Conservation (phyloP, 2,329 filamentous ascomycete species). For the Parasarocladium wereldwijsianum region DNA sequence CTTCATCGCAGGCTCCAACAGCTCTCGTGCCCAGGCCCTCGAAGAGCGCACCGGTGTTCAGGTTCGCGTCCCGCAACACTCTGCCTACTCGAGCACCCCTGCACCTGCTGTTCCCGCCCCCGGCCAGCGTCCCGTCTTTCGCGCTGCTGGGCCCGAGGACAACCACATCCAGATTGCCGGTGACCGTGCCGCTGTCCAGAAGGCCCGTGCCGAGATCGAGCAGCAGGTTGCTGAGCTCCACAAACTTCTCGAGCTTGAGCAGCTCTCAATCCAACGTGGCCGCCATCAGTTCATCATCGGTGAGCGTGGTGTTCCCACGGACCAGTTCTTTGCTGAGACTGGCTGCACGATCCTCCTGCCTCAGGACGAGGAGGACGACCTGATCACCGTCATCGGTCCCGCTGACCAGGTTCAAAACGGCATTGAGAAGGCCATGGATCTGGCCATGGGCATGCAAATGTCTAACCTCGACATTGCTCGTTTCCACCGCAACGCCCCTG, state of each 20-base stretch:
- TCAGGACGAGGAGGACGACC: slow-evolving; percentile 62
- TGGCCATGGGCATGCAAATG: slow-evolving; percentile 77
- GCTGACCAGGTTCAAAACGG: slow-evolving; percentile 58
- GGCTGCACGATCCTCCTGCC: slow-evolving; percentile 82
- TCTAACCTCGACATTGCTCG: slow-evolving; percentile 69
- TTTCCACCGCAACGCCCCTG: slow-evolving; percentile 60
- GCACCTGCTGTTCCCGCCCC: slow-evolving; percentile 46
- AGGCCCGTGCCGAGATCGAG: slow-evolving; percentile 69
- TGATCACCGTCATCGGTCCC: slow-evolving; percentile 73
- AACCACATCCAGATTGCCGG: slow-evolving; percentile 76
- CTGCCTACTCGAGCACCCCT: slow-evolving; percentile 57
- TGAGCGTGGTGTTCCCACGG: slow-evolving; percentile 60
- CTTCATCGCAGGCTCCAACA: slow-evolving; percentile 75
- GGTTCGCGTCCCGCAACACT: slow-evolving; percentile 70
- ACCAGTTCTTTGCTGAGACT: slow-evolving; percentile 81
- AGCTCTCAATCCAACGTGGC: slow-evolving; percentile 69
- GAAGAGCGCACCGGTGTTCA: slow-evolving; percentile 68
- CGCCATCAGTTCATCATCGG: slow-evolving; percentile 93
- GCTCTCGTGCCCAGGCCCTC: slow-evolving; percentile 50
- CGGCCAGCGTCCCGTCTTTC: slow-evolving; percentile 55
- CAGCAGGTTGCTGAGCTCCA: slow-evolving; percentile 62
- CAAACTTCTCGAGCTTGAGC: slow-evolving; percentile 60
- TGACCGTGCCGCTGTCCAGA: slow-evolving; percentile 69
- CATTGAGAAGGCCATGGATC: slow-evolving; percentile 71
- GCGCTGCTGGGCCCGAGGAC: slow-evolving; percentile 49